Conservation (phyloP, 2,329 filamentous ascomycete species). For the Madurella fahalii region DNA sequence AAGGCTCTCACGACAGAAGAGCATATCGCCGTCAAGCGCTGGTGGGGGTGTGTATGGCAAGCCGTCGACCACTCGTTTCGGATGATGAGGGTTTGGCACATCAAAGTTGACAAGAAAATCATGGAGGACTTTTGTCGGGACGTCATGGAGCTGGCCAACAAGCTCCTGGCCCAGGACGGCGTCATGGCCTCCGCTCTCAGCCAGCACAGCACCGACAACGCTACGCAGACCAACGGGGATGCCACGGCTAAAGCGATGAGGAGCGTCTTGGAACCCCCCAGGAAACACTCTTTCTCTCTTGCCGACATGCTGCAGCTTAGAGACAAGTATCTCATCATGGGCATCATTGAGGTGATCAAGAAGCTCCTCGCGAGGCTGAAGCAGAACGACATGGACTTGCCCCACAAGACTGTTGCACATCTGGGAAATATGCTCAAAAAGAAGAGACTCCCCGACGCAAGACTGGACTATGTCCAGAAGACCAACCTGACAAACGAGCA, state of each 20-base stretch:
- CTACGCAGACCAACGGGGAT: slow-evolving; percentile 11
- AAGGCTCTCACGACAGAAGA: slow-evolving; percentile 57
- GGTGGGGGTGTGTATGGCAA: slow-evolving; percentile 85
- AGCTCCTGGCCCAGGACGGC: slow-evolving; percentile 77
- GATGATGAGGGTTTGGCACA: slow-evolving; percentile 80
- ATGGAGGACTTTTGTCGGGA: slow-evolving; percentile 95
- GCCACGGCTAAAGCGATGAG: slow-evolving; percentile 32
- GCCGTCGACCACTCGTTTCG: slow-evolving; percentile 76
- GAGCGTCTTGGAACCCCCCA: slow-evolving; percentile 60
- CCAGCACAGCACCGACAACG: slow-evolving; percentile 21
- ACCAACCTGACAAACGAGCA: slow-evolving; percentile 81
- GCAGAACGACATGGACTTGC: slow-evolving; percentile 69
- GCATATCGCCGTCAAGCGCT: slow-evolving; percentile 61
- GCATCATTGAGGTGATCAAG: slow-evolving; percentile 75
- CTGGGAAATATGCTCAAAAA: slow-evolving; percentile 66
- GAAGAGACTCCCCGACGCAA: slow-evolving; percentile 49
- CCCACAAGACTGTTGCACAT: slow-evolving; percentile 53
- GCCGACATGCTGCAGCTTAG: slow-evolving; percentile 86
- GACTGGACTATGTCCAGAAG: slow-evolving; percentile 50
- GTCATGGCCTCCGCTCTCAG: slow-evolving; percentile 70
- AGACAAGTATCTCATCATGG: slow-evolving; percentile 78
- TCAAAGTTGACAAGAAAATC: slow-evolving; percentile 64
- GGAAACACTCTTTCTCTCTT: slow-evolving; percentile 59
- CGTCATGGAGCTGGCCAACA: slow-evolving; percentile 89
- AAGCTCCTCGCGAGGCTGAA: slow-evolving; percentile 81